A percentile compares a stretch with the other conserved stretches of the same genome.
phyloP scores from a whole-genome alignment of 1,284 basidiomycete genomes.

The Hypsizygus ulmarius region DNA sequence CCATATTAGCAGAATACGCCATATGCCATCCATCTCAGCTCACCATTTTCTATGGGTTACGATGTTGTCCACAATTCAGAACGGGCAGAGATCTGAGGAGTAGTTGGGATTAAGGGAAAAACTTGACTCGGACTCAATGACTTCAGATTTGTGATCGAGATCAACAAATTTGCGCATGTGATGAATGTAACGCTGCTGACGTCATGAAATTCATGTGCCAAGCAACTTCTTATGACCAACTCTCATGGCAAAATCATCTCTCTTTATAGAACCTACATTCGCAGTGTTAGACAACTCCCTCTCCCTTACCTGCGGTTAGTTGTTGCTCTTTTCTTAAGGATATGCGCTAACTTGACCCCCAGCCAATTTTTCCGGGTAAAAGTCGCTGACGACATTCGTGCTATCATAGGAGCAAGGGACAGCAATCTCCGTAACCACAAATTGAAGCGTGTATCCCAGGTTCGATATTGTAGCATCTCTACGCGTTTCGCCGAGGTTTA shows the following conservation, averaged over 20 bases:
- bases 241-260: constrained; percentile 25
- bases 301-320: constrained; percentile 57
- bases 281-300: constrained; percentile 53
- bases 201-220: neutral
- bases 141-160: no score
- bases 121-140: no score
- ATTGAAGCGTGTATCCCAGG: constrained; percentile 51
- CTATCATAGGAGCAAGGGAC: constrained; percentile 31
- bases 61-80: no score
- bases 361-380: constrained; percentile 69
- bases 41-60: constrained; percentile 7
- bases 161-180: no score
- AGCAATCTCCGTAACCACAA: constrained; percentile 36
- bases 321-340: neutral
- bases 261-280: constrained; percentile 54
- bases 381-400: constrained; percentile 55
- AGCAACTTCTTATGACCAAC: constrained; percentile 6
- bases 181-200: no score
- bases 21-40: neutral
- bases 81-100: no score
- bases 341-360: constrained; percentile 15
- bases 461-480: constrained; percentile 19
- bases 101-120: no score
- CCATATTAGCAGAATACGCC: neutral
- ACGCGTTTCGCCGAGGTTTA: constrained; percentile 5